Evolutionary conservation across 1,284 basidiomycete genomes (phyloP).

Genomic region (Chalciporus piperatoides): DNA sequence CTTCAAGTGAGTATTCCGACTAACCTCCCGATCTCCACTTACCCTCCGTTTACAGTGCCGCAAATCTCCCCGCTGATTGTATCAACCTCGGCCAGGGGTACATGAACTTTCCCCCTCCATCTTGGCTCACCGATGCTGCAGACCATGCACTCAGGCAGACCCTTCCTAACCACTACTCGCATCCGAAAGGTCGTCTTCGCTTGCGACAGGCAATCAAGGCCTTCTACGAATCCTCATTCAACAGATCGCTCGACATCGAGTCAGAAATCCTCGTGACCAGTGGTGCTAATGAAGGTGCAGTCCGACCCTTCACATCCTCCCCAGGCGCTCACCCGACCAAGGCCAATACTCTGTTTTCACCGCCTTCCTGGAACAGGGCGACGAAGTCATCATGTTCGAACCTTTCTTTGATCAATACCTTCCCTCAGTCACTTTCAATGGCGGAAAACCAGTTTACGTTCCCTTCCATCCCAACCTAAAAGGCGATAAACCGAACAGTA

Average conservation of each 20-base stretch:
- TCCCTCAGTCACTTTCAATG: conserved; percentile 89
- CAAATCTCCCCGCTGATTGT: conserved; percentile 80
- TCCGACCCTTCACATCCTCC: neutral
- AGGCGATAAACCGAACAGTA: conserved; percentile 55
- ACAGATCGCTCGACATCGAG: conserved; percentile 76
- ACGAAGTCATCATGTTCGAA: conserved; percentile 99
- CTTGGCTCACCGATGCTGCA: conserved; percentile 79
- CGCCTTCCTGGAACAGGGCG: conserved; percentile 85
- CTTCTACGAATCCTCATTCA: conserved; percentile 72
- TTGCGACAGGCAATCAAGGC: conserved; percentile 82
- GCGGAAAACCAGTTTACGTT: conserved; percentile 90
- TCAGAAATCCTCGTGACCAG: conserved; percentile 92
- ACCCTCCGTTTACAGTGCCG: conserved; percentile 51
- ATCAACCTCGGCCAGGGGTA: conserved; percentile 94
- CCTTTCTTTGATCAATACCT: conserved; percentile 98
- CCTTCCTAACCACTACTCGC: conserved; percentile 84
- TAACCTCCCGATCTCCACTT: neutral
- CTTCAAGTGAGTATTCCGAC: conserved; percentile 67
- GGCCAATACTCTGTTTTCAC: conserved; percentile 89
- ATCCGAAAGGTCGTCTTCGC: conserved; percentile 83
- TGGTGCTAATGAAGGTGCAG: conserved; percentile 89
- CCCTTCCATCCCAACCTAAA: conserved; percentile 84
- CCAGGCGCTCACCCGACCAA: conserved; percentile 28
- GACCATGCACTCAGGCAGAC: conserved; percentile 66
- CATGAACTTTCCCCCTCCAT: conserved; percentile 88